Conservation (phyloP, 495 filamentous ascomycete genomes). For the Talaromyces trachyspermus region DNA sequence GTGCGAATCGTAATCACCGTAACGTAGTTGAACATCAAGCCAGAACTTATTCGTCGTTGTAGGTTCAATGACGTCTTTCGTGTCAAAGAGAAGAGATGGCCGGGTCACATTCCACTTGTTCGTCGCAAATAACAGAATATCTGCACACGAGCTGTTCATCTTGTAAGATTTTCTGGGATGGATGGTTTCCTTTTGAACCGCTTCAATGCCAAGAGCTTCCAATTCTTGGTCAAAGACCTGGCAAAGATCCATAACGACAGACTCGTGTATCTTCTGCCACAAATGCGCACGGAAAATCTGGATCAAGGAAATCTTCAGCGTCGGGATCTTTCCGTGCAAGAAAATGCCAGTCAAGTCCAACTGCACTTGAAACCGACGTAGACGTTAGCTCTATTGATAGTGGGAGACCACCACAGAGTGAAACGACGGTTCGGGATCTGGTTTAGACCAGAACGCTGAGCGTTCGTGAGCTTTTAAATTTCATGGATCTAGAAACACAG, state of each 20-base stretch:
- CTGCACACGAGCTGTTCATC: constrained; percentile 99
- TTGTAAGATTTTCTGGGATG: constrained; percentile 99
- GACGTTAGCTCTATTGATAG: constrained; percentile 55
- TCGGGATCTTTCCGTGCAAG: constrained; percentile 98
- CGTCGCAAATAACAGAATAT: constrained; percentile 94
- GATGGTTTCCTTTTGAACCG: constrained; percentile 98
- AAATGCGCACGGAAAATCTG: constrained; percentile 99
- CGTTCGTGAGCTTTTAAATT: constrained; percentile 99
- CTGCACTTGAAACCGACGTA: constrained; percentile 94
- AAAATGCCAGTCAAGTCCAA: constrained; percentile 98
- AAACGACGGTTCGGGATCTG: constrained; percentile 99
- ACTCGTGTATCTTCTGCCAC: constrained; percentile 99
- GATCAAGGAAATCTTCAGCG: constrained; percentile 95
- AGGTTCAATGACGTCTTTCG: constrained; percentile 90
- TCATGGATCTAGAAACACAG: constrained; percentile 50
- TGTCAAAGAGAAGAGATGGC: constrained; percentile 89
- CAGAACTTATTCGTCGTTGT: constrained; percentile 99
- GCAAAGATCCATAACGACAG: constrained; percentile 97
- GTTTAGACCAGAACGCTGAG: constrained; percentile 95
- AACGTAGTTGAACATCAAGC: constrained; percentile 96
- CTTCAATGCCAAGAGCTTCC: constrained; percentile 93
- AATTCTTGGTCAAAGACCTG: constrained; percentile 99
- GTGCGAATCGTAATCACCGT: constrained; percentile 98
- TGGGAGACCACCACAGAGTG: constrained; percentile 96
- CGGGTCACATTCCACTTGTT: constrained; percentile 98